Base-by-base conservation (phyloP, 305 asterid species). In the Lippia alba region DNA sequence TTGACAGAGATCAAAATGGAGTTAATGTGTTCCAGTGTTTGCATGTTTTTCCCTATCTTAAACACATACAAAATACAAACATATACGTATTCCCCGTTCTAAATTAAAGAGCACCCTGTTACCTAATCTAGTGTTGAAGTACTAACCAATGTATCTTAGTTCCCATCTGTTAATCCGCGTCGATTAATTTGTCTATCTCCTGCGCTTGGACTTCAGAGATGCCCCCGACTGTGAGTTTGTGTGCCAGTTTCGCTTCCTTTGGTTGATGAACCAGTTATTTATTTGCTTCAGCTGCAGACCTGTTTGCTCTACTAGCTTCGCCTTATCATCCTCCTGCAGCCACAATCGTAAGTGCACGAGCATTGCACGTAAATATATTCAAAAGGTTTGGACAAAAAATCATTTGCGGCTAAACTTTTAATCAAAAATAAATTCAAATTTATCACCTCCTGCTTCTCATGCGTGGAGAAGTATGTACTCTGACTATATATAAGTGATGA, bases 181-280 rank as follows among this genome's bases (percentile, higher is more conserved):
- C 49, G 49, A 11, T 44, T 10, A 10, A 39, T 39, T 9, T 44
- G 12, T 44, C 48, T 59, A 86, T 80, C 96, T 69, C 85, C 86
- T 90, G 78, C 96, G 92, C 74, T 90, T 90, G 70, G 96, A 87
- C 78, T 90, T 90, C 44, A 87, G 87, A 61, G 91, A 80, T 15
- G 96, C 83, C 14, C 76, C 82, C 2, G 91, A 90, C 36, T 84
- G 92, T 12, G 96, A 87, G 61, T 60, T 80, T 83, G 80, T 83
- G 71, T 90, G 92, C 96, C 96, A 90, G 53, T 90, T 90, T 17
- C 96, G 78, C 74, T 90, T 90, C 82, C 96, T 81, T 69, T 89
- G 96, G 71, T 89, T 89, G 77, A 88, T 88, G 85, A 88, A 88
- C 96, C 96, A 88, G 57, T 88, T 86, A 62, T 87, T 89, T 58